Evolutionary conservation across 805 yeast species (phyloP).

Genomic region (Debaryomyces tyrocola): DNA sequence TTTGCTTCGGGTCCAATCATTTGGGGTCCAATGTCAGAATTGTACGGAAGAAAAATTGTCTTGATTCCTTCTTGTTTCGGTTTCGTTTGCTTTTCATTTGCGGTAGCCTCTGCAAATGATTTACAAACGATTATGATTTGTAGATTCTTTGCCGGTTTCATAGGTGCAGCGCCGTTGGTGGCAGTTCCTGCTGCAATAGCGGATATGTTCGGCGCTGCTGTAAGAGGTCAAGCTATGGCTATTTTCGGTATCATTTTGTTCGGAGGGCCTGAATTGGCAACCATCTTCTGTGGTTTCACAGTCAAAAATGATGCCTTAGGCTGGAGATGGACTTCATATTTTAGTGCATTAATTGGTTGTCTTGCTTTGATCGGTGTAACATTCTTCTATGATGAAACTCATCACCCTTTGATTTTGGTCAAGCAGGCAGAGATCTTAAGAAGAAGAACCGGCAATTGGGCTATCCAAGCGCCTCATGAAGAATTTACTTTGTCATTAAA

Average conservation of each 20-base stretch:
- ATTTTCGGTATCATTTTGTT: conserved; percentile 72
- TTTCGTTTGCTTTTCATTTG: conserved; percentile 46
- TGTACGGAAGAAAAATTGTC: conserved; percentile 40
- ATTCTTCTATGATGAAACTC: conserved; percentile 36
- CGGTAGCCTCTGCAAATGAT: conserved; percentile 72
- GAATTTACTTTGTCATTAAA: conserved; percentile 26
- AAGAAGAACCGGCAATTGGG: conserved; percentile 42
- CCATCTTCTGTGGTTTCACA: conserved; percentile 52
- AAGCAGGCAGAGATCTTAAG: conserved; percentile 33
- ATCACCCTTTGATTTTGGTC: conserved; percentile 36
- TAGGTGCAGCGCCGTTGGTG: conserved; percentile 82
- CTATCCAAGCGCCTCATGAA: conserved; percentile 37
- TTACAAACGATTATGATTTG: conserved; percentile 74
- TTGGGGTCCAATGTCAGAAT: conserved; percentile 53
- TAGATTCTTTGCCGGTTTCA: conserved; percentile 75
- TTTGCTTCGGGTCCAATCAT: conserved; percentile 89
- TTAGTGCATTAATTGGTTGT: conserved; percentile 42
- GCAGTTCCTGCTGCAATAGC: conserved; percentile 78
- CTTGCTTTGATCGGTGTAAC: conserved; percentile 31
- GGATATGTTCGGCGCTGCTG: conserved; percentile 65
- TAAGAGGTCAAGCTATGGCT: conserved; percentile 75
- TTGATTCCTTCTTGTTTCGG: conserved; percentile 36
- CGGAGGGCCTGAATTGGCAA: conserved; percentile 78
- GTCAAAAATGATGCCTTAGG: conserved; percentile 38
- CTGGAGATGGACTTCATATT: conserved; percentile 62